Conservation (phyloP, 768 basidiomycete genomes). For the Boletellus ananiceps region DNA sequence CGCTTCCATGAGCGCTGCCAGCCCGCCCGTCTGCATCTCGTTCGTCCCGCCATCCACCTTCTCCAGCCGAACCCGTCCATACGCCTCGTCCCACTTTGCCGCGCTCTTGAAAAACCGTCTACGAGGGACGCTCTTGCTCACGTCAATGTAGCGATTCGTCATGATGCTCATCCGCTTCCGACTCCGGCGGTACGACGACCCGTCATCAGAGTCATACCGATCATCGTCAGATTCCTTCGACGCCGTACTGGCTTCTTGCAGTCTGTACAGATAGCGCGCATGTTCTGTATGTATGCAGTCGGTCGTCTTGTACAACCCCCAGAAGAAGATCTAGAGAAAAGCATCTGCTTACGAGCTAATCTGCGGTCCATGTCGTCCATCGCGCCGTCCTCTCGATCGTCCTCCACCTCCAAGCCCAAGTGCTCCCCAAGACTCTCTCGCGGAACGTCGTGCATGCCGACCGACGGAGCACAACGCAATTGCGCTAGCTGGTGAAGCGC, state of each 20-base stretch:
- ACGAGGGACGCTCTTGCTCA: constrained; percentile 30
- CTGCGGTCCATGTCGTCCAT: constrained; percentile 63
- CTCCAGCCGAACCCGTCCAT: constrained; percentile 22
- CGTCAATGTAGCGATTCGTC: constrained; percentile 55
- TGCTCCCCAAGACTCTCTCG: constrained; percentile 61
- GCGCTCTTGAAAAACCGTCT: constrained; percentile 58
- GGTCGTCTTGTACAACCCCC: neutral
- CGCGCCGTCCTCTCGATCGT: constrained; percentile 33
- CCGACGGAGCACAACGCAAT: constrained; percentile 75
- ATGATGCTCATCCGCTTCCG: constrained; percentile 66
- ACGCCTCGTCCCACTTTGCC: constrained; percentile 33
- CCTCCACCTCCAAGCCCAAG: constrained; percentile 51
- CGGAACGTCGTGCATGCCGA: constrained; percentile 81
- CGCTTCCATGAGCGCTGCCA: constrained; percentile 24
- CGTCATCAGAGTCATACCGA: constrained; percentile 43
- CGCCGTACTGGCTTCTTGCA: constrained; percentile 47
- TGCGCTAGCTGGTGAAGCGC: constrained; percentile 54
- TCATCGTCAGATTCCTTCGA: constrained; percentile 49
- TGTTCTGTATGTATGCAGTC: constrained; percentile 44
- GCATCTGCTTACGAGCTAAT: constrained; percentile 59
- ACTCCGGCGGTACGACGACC: constrained; percentile 36
- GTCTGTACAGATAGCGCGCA: constrained; percentile 56
- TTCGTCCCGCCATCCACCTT: constrained; percentile 20
- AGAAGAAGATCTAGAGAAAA: neutral
- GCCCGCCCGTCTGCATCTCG: constrained; percentile 9